A percentile compares a stretch with the other conserved stretches of the same genome.
Conservation (phyloP, 768 basidiomycete species). For the Lanmaoa pseudosensibilis region DNA sequence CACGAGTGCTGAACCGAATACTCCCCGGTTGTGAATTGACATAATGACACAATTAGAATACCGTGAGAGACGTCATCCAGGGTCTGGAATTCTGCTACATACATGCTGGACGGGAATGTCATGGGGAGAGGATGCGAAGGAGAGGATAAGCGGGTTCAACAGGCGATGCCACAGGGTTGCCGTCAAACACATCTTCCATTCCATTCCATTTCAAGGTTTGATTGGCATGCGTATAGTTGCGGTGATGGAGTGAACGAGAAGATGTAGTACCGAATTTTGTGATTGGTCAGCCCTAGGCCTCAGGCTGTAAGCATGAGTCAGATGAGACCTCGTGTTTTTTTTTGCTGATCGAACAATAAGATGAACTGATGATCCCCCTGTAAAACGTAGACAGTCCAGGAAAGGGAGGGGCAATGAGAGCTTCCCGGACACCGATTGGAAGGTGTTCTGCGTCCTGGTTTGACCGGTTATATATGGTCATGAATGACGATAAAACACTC, state of each 20-base stretch:
- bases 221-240: constrained; percentile 19
- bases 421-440: background rate
- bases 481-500: background rate
- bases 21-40: background rate
- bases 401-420: background rate
- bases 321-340: constrained; percentile 6
- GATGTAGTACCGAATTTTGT: background rate
- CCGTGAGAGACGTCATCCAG: background rate
- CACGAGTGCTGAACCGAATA: background rate
- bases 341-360: constrained; percentile 4
- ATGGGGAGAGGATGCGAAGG: background rate
- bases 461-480: background rate
- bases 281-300: constrained; percentile 6
- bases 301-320: background rate
- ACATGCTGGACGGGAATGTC: background rate
- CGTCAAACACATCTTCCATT: constrained; percentile 26
- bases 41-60: background rate
- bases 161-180: constrained; percentile 2
- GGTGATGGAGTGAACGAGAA: constrained; percentile 19
- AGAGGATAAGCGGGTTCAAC: background rate
- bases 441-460: background rate
- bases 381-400: background rate
- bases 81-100: background rate
- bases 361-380: background rate
- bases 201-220: constrained; percentile 27